A percentile compares a stretch with the other conserved stretches of the same genome.
Conservation (phyloP, 768 basidiomycete genomes). For the Trichaptum fuscoviolaceum region DNA sequence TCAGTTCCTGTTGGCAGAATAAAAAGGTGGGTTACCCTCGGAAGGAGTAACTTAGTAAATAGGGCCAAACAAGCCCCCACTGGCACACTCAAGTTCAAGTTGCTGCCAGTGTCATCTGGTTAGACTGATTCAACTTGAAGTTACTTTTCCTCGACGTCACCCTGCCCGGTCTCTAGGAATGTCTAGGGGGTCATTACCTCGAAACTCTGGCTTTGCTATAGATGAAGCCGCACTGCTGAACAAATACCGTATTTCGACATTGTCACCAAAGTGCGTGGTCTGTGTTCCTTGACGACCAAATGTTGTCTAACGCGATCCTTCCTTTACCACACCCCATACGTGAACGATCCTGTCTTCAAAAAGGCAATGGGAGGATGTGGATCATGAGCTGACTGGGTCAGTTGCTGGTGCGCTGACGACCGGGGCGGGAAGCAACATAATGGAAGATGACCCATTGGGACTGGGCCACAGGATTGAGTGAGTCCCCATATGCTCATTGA, state of each 20-base stretch:
- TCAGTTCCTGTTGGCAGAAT: no score
- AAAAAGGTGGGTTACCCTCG: no score
- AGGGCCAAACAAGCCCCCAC: no score
- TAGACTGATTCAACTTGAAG: no score
- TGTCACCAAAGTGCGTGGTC: slow-evolving; percentile 62
- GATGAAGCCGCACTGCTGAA: slow-evolving; percentile 85
- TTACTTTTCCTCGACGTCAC: neutral
- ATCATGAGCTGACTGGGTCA: slow-evolving; percentile 78
- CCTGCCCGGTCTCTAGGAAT: neutral
- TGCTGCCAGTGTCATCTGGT: no score
- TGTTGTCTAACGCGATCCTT: slow-evolving; percentile 4
- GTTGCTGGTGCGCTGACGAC: slow-evolving; percentile 65
- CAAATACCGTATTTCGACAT: slow-evolving; percentile 76
- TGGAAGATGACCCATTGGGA: slow-evolving; percentile 74
- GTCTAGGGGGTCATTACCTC: neutral
- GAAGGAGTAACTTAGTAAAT: no score
- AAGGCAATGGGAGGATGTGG: slow-evolving; percentile 88
- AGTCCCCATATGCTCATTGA: slow-evolving; percentile 20
- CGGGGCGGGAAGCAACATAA: slow-evolving; percentile 43
- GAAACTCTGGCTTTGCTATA: slow-evolving; percentile 39
- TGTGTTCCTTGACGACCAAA: slow-evolving; percentile 1
- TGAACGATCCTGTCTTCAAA: neutral
- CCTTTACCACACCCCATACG: slow-evolving; percentile 11
- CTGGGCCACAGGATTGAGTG: slow-evolving; percentile 62
- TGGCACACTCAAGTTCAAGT: no score